Evolutionary conservation across 1,139 yeast genomes (phyloP), one percentile per base, ranked within the genome.

Genomic region (Trichomonascaceae sp.): DNA sequence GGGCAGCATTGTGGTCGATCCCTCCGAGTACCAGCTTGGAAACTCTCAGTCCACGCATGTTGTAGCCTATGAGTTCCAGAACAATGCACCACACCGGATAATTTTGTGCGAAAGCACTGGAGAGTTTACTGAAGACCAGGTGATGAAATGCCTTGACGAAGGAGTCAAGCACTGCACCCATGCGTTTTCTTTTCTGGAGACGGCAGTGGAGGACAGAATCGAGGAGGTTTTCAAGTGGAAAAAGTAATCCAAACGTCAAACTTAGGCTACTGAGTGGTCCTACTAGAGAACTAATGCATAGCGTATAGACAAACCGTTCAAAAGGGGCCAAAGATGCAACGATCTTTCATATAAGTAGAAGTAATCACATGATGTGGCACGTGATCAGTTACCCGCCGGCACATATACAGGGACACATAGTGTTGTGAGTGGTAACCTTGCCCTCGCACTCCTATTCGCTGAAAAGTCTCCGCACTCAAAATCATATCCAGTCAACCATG

Each of bases 21-120:
- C 87, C 4, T 56, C 65, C 1, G 35, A 42, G 17, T 57, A 54
- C 4, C 58, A 67, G 28, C 52, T 76, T 34, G 56, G 54, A 17
- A 36, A 15, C 13, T 26, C 35, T 13, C 32, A 43, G 5, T 62
- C 78, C 16, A 56, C 55, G 18, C 95, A 85, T 57, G 67, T 76
- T 8, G 60, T 76, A 8, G 82, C 79, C 16, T 76, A 72, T 47
- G 71, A 70, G 33, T 57, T 82, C 13, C 61, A 64, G 20, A 65
- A 72, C 39, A 66, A 65, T 13, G 57, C 60, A 16, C 70, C 75
- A 1, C 60, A 65, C 31, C 67, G 76, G 32, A 52, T 87, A 6
- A 54, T 87, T 16, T 59, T 75, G 31, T 60, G 76, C 37, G 95
- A 85, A 42, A 76, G 89, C 37, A 60, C 67, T 33, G 96, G 97